These are phyloP conservation scores for Neofusicoccum kwambonambiense DNA, from an alignment of 2,329 filamentous ascomycete species.

Conservation along the genomic window DNA sequence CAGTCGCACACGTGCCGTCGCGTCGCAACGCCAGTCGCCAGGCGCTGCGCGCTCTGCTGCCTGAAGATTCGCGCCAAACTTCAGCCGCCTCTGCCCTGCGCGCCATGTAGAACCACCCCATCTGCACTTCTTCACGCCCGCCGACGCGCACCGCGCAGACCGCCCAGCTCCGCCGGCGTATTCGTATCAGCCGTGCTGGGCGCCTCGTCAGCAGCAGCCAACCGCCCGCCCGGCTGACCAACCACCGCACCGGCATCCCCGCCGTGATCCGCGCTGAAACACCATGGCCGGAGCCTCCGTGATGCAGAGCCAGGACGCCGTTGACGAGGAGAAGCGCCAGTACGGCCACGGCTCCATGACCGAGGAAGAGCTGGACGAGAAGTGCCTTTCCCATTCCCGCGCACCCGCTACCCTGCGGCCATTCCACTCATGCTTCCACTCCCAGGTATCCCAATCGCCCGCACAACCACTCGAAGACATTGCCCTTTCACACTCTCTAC, in stretches of 20 bases:
- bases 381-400: conserved; percentile 32
- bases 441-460: conserved; percentile 77
- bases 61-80: neutral
- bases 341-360: conserved; percentile 46
- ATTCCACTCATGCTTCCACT: neutral
- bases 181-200: neutral
- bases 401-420: neutral
- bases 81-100: neutral
- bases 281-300: neutral
- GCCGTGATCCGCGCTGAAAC: neutral
- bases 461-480: conserved; percentile 72
- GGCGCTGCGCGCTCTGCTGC: neutral
- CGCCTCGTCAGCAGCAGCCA: conserved; percentile 4
- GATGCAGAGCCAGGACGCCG: conserved; percentile 45
- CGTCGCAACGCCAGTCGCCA: neutral
- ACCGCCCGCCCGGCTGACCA: neutral
- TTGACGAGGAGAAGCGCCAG: conserved; percentile 49
- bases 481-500: conserved; percentile 80
- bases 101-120: neutral
- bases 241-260: neutral
- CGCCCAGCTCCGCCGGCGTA: neutral
- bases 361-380: conserved; percentile 51
- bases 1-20: neutral
- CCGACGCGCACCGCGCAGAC: neutral
- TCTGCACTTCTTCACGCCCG: too few species aligned